Conservation (phyloP, 495 filamentous ascomycete genomes). For the Penicillium malachiteum region DNA sequence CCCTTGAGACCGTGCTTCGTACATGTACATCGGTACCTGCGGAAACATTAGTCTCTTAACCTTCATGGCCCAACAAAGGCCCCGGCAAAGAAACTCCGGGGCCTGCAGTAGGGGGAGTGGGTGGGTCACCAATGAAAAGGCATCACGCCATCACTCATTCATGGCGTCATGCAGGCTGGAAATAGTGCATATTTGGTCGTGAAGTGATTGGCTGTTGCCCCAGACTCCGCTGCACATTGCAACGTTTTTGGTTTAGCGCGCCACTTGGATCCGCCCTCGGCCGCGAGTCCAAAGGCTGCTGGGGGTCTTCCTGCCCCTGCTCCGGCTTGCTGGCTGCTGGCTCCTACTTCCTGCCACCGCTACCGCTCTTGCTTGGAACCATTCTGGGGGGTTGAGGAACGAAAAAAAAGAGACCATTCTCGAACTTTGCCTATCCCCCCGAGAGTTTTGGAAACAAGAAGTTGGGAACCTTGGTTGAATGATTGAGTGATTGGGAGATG, state of each 20-base stretch:
- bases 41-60: conserved; percentile 4
- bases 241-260: conserved; percentile 30
- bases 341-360: conserved; percentile 8
- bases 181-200: conserved; percentile 28
- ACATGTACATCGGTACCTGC: conserved; percentile 4
- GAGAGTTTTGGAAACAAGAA: background rate
- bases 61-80: background rate
- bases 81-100: conserved; percentile 20
- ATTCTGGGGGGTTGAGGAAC: no score
- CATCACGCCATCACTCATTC: conserved; percentile 32
- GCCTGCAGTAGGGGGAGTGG: conserved; percentile 22
- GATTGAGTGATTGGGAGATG: no score
- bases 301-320: background rate
- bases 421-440: conserved; percentile 13
- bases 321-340: conserved; percentile 4
- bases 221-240: conserved; percentile 29
- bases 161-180: conserved; percentile 42
- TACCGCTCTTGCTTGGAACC: background rate
- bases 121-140: conserved; percentile 22
- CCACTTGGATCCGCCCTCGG: conserved; percentile 39
- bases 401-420: conserved; percentile 3
- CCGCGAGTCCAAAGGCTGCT: conserved; percentile 12
- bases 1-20: background rate
- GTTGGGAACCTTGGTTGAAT: conserved; percentile 4
- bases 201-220: conserved; percentile 28